Evolutionary conservation across 306 rosid species (phyloP), one percentile per base, ranked within the genome.

Genomic region (Trifolium dubium): DNA sequence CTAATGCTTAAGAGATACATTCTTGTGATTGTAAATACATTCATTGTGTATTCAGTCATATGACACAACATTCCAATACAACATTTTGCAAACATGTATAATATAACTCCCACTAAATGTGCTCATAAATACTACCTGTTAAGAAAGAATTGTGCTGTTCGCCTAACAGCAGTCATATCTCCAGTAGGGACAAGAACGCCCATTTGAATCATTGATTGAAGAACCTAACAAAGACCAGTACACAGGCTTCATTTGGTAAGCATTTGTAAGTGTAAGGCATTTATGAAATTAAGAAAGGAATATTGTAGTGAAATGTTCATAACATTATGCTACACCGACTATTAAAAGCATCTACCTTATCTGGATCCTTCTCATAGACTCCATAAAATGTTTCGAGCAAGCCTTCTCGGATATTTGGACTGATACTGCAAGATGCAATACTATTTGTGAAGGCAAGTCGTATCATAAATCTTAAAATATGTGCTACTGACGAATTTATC

Each of bases 151-250:
- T 83, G 93, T 39, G 99, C 93, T 43, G 99, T 94, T 79, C 97
- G 86, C 78, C 95, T 89, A 75, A 94, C 97, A 81, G 96, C 96
- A 31, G 99, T 92, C 99, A 94, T 88, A 82, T 94, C 96, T 88
- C 99, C 99, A 49, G 99, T 94, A 12, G 97, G 97, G 86, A 92
- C 99, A 83, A 94, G 99, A 86, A 94, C 96, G 55, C 97, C 99
- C 99, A 94, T 94, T 84, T 88, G 97, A 87, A 92, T 69, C 99
- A 94, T 94, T 82, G 99, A 88, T 80, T 88, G 90, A 83, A 94
- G 95, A 78, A 94, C 99, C 97, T 94, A 91, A 69, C 69, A 87
- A 91, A 69, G 67, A 87, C 51, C 74, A 79, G 65, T 43, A 47
- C n/a, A 80, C 67, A 19, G 66, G 41, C 76, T 75, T 82, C 79